Evolutionary conservation across 2,329 filamentous ascomycete species (phyloP), one percentile per base, ranked within the genome.

Genomic region (Neonectria sp.): DNA sequence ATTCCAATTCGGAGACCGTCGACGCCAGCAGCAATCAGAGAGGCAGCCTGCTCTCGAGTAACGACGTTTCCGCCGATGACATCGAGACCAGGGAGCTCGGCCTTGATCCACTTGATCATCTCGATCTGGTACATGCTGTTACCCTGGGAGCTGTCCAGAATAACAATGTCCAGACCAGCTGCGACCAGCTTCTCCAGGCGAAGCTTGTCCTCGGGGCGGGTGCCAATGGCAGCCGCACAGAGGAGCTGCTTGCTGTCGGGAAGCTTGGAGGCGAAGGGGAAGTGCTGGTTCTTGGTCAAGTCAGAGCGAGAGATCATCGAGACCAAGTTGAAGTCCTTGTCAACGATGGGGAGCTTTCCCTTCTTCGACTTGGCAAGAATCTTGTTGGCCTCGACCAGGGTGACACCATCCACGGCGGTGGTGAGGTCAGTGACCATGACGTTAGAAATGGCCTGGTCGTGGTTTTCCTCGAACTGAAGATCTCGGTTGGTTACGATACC

Each of bases 41-140:
- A 86, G 60, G 97, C 96, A 73, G 96, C 96, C 86, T 99, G 96
- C 81, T 98, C 95, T 62, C 95, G 92, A 64, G 96, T 99, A 77
- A 99, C 96, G 74, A 99, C 96, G 84, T 99, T 99, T 85, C 96
- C 96, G 79, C 93, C 97, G 79, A 99, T 97, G 80, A 99, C 96
- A 76, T 99, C 95, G 70, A 99, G 88, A 56, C 87, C 85, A 35
- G 95, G 94, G 86, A 91, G 95, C 75, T 91, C 93, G 74, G 91
- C 82, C 89, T 99, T 99, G 86, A 96, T 89, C 88, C 92, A 98
- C 84, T 95, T 95, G 86, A 99, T 90, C 96, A 99, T 99, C 69
- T 97, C 94, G 71, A 98, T 92, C 86, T 98, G 95, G 89, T 95
- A 99, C 87, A 98, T 95, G 84, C 93, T 96, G 90, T 98, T 98